These are phyloP conservation scores for Saccharum spontaneum DNA, from an alignment of 176 grass and related monocot genomes.

Conservation along the genomic window DNA sequence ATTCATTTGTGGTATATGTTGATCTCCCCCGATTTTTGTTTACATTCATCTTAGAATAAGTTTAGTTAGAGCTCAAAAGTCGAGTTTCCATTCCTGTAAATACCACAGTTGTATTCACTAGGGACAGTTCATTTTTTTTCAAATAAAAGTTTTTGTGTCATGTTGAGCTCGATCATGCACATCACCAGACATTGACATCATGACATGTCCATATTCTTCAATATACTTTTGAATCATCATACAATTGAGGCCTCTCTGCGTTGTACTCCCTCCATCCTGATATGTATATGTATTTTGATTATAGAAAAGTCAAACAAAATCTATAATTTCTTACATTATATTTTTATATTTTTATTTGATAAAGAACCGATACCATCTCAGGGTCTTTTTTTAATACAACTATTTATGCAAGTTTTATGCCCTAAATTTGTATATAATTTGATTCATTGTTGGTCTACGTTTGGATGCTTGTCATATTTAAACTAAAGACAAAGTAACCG, in stretches of 20 bases:
- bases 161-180: neutral
- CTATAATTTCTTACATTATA: neutral
- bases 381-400: neutral
- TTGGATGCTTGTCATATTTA: too few species aligned
- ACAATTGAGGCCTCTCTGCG: neutral
- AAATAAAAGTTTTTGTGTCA: conserved; percentile 38
- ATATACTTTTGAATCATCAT: neutral
- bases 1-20: conserved; percentile 42
- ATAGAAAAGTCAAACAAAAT: neutral
- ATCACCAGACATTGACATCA: neutral
- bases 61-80: conserved; percentile 37
- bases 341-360: neutral
- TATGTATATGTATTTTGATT: neutral
- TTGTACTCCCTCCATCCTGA: neutral
- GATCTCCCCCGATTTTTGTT: conserved; percentile 22
- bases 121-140: neutral
- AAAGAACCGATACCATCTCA: too few species aligned
- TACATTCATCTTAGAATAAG: conserved; percentile 46
- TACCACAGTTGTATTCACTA: conserved; percentile 37
- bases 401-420: neutral
- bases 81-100: conserved; percentile 67
- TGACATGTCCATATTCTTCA: neutral
- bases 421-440: neutral
- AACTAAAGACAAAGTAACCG: too few species aligned
- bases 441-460: too few species aligned